Percentiles rank a stretch among this genome's conserved stretches.
Conservation (phyloP, 352 stramenopile genomes). For the Phytopythium delawarense region DNA sequence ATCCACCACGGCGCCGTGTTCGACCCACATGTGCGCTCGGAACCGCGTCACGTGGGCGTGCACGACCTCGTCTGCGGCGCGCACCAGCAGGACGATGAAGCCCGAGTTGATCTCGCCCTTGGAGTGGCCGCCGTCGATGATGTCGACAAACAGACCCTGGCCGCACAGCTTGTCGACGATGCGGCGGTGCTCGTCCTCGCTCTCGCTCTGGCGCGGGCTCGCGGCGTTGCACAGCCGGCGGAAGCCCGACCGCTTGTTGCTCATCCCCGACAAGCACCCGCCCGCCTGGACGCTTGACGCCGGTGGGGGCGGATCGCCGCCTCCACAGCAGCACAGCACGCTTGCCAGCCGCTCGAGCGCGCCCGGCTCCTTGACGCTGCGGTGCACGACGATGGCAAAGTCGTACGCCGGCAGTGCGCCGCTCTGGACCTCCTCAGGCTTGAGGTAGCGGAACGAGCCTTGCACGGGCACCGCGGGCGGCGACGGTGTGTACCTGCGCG, state of each 20-base stretch:
- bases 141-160: conserved; percentile 73
- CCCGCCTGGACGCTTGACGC: neutral
- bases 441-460: conserved; percentile 77
- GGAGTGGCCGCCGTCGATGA: conserved; percentile 79
- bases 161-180: conserved; percentile 75
- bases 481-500: conserved; percentile 24
- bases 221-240: conserved; percentile 55
- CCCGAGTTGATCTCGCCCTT: conserved; percentile 80
- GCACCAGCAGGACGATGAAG: conserved; percentile 74
- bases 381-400: conserved; percentile 78
- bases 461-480: conserved; percentile 13
- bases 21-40: conserved; percentile 69
- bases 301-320: conserved; percentile 5
- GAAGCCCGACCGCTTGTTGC: conserved; percentile 51
- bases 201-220: conserved; percentile 44
- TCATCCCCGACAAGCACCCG: conserved; percentile 11
- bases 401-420: conserved; percentile 61
- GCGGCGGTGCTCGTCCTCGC: conserved; percentile 76
- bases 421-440: conserved; percentile 71
- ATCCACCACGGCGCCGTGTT: conserved; percentile 74
- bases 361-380: conserved; percentile 43
- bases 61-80: conserved; percentile 55
- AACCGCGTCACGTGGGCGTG: conserved; percentile 62
- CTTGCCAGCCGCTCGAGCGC: conserved; percentile 19
- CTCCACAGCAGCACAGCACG: conserved; percentile 38